phyloP scores from a whole-genome alignment of 768 basidiomycete genomes.

The Suillus fuscotomentosus region DNA sequence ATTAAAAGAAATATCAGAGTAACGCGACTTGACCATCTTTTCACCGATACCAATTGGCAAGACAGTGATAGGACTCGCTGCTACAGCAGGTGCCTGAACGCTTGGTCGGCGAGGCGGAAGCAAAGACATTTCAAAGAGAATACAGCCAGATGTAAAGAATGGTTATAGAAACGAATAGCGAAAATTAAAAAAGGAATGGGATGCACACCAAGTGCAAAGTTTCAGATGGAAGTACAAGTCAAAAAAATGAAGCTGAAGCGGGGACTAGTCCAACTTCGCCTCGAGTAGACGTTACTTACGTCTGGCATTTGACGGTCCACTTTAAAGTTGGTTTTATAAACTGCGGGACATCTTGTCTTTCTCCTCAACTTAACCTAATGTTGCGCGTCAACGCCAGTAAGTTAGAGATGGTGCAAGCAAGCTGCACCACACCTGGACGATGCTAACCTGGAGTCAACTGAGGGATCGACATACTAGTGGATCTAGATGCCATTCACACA shows the following conservation, averaged over 20 bases:
- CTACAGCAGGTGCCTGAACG: slow-evolving; percentile 21
- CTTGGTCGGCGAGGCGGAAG: slow-evolving; percentile 18
- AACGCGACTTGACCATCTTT: slow-evolving; percentile 45
- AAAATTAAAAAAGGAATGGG: background rate
- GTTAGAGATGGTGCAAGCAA: background rate
- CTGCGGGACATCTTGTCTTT: background rate
- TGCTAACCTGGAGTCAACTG: background rate
- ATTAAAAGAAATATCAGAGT: slow-evolving; percentile 47
- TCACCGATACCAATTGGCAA: slow-evolving; percentile 28
- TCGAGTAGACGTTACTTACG: slow-evolving; percentile 1
- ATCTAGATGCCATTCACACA: slow-evolving; percentile 12
- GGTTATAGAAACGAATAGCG: background rate
- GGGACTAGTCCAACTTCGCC: background rate
- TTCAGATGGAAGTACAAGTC: background rate
- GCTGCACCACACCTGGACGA: background rate
- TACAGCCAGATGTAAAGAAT: background rate
- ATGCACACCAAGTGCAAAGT: background rate
- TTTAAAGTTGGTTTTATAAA: background rate
- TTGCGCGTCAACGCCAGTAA: background rate
- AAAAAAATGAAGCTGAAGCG: background rate
- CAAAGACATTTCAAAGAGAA: slow-evolving; percentile 16
- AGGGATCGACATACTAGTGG: background rate
- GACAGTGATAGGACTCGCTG: slow-evolving; percentile 32
- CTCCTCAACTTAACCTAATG: background rate
- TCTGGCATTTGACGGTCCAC: background rate